A percentile compares a stretch with the other conserved stretches of the same genome.
These are phyloP conservation scores for Hibiscus trionum DNA, from an alignment of 345 rosid genomes.

Conservation along the genomic window DNA sequence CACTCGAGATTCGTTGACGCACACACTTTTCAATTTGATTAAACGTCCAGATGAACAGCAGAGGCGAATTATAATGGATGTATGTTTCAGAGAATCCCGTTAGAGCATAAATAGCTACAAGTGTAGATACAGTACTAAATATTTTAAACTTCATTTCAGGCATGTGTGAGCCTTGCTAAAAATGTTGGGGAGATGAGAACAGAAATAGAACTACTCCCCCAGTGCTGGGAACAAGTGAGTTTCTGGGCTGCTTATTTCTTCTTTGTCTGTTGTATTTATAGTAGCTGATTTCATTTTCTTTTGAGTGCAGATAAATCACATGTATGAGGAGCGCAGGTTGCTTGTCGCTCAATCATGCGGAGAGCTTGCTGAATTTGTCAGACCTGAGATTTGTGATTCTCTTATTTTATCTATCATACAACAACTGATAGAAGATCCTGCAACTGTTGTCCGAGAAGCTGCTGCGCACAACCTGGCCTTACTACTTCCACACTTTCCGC, in stretches of 20 bases:
- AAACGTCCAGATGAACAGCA: conserved; percentile 98
- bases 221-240: conserved; percentile 98
- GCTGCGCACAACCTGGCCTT: conserved; percentile 85
- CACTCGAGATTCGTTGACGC: conserved; percentile 88
- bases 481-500: conserved; percentile 91
- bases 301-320: conserved; percentile 75
- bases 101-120: conserved; percentile 8
- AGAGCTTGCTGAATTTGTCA: conserved; percentile 87
- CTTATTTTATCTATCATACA: conserved; percentile 88
- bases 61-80: conserved; percentile 92
- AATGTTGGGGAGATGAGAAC: conserved; percentile 99
- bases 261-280: conserved; percentile 10
- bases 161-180: conserved; percentile 85
- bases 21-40: conserved; percentile 85
- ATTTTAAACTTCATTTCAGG: conserved; percentile 45
- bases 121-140: conserved; percentile 18
- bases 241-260: neutral
- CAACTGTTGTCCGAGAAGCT: conserved; percentile 91
- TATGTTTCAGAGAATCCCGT: conserved; percentile 33
- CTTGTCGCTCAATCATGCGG: conserved; percentile 99
- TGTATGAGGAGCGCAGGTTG: conserved; percentile 94
- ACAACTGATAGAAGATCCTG: conserved; percentile 90
- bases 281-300: conserved; percentile 16
- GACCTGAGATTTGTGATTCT: conserved; percentile 94
- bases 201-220: conserved; percentile 93